phyloP scores from a whole-genome alignment of 1,139 yeast genomes.

The Sugiyamaella neomexicana region DNA sequence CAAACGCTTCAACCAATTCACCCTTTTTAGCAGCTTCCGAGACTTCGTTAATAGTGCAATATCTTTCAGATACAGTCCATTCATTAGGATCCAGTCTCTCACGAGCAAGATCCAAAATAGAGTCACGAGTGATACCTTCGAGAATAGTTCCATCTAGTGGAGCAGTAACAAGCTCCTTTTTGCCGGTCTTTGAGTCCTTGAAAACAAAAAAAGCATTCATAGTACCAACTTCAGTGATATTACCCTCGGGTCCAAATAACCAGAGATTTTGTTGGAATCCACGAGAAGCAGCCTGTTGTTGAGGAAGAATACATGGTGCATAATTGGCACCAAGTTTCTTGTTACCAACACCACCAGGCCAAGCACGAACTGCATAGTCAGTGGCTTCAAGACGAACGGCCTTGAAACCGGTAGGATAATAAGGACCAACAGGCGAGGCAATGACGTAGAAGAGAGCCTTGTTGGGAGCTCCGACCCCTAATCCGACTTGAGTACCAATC shows the following conservation, averaged over 20 bases:
- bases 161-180: conserved; percentile 90
- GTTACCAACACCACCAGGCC: conserved; percentile 99
- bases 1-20: conserved; percentile 89
- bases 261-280: conserved; percentile 96
- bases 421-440: conserved; percentile 95
- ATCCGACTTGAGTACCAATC: conserved; percentile 84
- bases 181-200: conserved; percentile 64
- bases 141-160: conserved; percentile 96
- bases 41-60: conserved; percentile 77
- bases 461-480: conserved; percentile 82
- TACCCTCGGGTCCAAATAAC: conserved; percentile 89
- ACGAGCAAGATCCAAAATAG: conserved; percentile 73
- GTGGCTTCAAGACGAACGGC: conserved; percentile 94
- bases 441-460: conserved; percentile 80
- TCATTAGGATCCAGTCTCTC: conserved; percentile 67
- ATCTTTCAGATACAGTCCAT: conserved; percentile 83
- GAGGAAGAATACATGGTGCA: conserved; percentile 92
- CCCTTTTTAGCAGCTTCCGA: conserved; percentile 74
- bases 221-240: conserved; percentile 94
- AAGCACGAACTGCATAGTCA: conserved; percentile 91
- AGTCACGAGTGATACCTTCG: conserved; percentile 96
- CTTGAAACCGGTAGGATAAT: conserved; percentile 84
- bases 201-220: conserved; percentile 93
- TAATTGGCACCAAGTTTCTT: conserved; percentile 96
- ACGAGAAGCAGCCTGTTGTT: conserved; percentile 76